Base-by-base conservation (phyloP, 768 basidiomycete species). In the Trametes meyenii region DNA sequence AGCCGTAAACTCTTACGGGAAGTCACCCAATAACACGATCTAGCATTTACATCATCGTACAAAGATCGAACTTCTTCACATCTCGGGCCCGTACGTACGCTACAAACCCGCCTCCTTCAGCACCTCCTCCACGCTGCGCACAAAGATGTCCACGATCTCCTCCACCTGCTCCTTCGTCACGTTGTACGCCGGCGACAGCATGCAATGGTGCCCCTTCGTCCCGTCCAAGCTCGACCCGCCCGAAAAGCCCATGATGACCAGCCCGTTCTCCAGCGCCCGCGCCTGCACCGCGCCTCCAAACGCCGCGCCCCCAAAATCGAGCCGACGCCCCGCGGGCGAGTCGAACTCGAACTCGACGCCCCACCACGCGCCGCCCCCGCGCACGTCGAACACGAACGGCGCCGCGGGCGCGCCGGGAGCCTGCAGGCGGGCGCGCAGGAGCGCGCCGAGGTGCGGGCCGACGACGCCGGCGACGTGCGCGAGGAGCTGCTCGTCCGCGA, bases 311-410 rank as follows among this genome's bases (percentile, higher is more conserved):
- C 33, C 21, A 8, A 89, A 80, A 60, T 85, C 76, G 17, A 84
- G 52, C n/a, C 72, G 71, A 39, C 72, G 60, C 11, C 77, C 79
- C 57, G 79, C 76, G 13, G 73, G 69, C 16, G 70, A 71, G 5
- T 79, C 78, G 63, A 90, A 85, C 66, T 93, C 90, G 63, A 92
- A 94, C 70, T 95, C 93, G 55, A 95, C 75, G 23, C 79, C 88
- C 89, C 89, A 94, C 76, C 94, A 92, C 29, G 86, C 82, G 36
- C 94, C 94, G 19, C 85, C 85, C 11, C 94, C 94, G 29, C 94
- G 87, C 61, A 94, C 84, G 70, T 94, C 92, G 68, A 88, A 91
- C 4, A 83, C 81, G 70, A 82, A 88, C 0, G 87, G 88, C 26
- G 84, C 82, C 38, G 87, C 83, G 45, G 77, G 68, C n/a, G 84